A percentile compares a stretch with the other conserved stretches of the same genome.
Conservation (phyloP, 306 rosid genomes). For the Pyrus pyrifolia region DNA sequence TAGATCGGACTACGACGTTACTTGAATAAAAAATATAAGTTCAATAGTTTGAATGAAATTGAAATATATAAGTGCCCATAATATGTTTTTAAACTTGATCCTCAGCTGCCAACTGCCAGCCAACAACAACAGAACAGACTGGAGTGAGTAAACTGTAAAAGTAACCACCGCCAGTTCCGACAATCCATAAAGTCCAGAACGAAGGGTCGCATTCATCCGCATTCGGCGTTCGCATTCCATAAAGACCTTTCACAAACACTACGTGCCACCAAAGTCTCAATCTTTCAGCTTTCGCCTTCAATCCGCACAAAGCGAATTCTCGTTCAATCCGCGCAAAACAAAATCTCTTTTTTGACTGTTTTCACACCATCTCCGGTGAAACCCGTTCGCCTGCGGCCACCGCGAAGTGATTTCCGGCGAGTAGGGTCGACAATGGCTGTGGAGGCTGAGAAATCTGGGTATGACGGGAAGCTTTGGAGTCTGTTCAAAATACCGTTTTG, state of each 20-base stretch:
- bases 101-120: neutral
- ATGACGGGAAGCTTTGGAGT: slow-evolving; percentile 61
- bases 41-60: too few species aligned
- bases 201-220: slow-evolving; percentile 42
- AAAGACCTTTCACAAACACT: slow-evolving; percentile 26
- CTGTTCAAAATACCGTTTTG: slow-evolving; percentile 74
- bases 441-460: slow-evolving; percentile 47
- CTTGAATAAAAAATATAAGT: too few species aligned
- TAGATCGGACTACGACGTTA: too few species aligned
- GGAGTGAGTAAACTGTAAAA: slow-evolving; percentile 1
- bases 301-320: neutral
- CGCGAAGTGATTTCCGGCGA: neutral
- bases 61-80: too few species aligned
- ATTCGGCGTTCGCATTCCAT: slow-evolving; percentile 19
- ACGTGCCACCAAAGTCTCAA: slow-evolving; percentile 17
- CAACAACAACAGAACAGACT: neutral
- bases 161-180: slow-evolving; percentile 31
- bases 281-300: slow-evolving; percentile 2
- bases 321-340: slow-evolving; percentile 10
- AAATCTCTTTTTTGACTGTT: slow-evolving; percentile 13
- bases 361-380: slow-evolving; percentile 1
- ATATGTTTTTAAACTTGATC: neutral
- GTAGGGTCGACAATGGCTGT: slow-evolving; percentile 37
- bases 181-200: slow-evolving; percentile 21
- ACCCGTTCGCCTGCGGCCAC: slow-evolving; percentile 12